Evolutionary conservation across 2,329 filamentous ascomycete species (phyloP).

Genomic region (Aspergillus unguis): DNA sequence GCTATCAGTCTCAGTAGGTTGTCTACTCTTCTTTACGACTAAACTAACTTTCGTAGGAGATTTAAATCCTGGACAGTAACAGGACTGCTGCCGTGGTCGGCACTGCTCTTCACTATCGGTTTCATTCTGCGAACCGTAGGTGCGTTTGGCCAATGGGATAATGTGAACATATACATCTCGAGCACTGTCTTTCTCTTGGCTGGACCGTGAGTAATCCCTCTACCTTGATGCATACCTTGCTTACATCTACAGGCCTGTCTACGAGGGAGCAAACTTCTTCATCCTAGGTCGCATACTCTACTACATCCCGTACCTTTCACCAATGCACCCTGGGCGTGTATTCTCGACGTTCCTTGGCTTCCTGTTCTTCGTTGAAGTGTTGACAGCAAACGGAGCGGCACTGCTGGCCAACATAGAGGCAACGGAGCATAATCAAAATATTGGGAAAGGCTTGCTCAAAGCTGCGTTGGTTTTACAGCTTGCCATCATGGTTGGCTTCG

Average conservation of each 20-base stretch:
- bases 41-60: constrained; percentile 25
- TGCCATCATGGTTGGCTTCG: constrained; percentile 50
- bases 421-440: constrained; percentile 35
- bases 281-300: constrained; percentile 53
- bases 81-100: constrained; percentile 42
- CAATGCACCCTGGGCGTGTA: constrained; percentile 55
- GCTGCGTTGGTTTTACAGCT: constrained; percentile 51
- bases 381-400: constrained; percentile 53
- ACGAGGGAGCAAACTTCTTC: constrained; percentile 49
- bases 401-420: constrained; percentile 42
- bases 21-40: not conserved
- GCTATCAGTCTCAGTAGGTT: constrained; percentile 38
- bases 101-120: constrained; percentile 38
- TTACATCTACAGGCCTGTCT: constrained; percentile 33
- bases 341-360: constrained; percentile 58
- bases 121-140: constrained; percentile 37
- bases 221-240: not conserved
- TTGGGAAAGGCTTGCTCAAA: constrained; percentile 48
- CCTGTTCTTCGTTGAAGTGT: constrained; percentile 46
- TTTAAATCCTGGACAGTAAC: constrained; percentile 43
- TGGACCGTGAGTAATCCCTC: constrained; percentile 32
- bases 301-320: constrained; percentile 47
- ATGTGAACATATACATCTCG: constrained; percentile 38
- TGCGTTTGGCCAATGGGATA: constrained; percentile 36
- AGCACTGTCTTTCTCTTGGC: constrained; percentile 39